These are phyloP conservation scores for Scenedesmus sp. DNA, from an alignment of 163 green algal species.

Conservation along the genomic window DNA sequence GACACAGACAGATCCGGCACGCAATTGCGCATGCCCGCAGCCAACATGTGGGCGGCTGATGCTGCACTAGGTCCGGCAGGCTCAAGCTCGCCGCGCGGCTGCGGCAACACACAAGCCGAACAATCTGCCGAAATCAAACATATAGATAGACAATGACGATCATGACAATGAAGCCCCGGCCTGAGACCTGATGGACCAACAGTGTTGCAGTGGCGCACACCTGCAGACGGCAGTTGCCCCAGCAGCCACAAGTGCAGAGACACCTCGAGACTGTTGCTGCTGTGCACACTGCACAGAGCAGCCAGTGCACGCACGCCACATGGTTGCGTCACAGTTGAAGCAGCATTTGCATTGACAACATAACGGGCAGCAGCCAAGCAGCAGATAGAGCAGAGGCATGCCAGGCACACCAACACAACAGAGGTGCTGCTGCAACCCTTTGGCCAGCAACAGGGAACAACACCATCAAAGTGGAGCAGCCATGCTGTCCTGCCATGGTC, in stretches of 20 bases:
- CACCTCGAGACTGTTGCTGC: background rate
- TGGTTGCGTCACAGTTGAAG: background rate
- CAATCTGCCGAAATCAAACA: too few species aligned
- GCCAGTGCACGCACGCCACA: too few species aligned
- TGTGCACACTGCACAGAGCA: background rate
- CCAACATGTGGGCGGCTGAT: too few species aligned
- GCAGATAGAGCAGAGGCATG: background rate
- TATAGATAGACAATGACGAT: background rate
- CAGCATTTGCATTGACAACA: background rate
- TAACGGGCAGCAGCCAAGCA: background rate
- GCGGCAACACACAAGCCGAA: too few species aligned
- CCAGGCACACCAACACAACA: background rate
- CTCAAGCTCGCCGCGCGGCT: too few species aligned
- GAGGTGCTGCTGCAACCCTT: too few species aligned
- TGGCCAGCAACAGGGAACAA: background rate
- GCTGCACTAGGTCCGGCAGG: too few species aligned
- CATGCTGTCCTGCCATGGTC: too few species aligned
- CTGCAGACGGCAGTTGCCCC: background rate
- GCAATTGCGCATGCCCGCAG: too few species aligned
- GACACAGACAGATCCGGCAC: too few species aligned
- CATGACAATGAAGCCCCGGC: background rate
- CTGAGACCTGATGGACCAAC: too few species aligned
- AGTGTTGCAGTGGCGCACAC: background rate
- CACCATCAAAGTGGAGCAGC: background rate
- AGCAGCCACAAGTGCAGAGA: background rate